A percentile compares a stretch with the other conserved stretches of the same genome.
These are phyloP conservation scores for Inosperma sp. DNA, from an alignment of 768 basidiomycete species.

Conservation along the genomic window DNA sequence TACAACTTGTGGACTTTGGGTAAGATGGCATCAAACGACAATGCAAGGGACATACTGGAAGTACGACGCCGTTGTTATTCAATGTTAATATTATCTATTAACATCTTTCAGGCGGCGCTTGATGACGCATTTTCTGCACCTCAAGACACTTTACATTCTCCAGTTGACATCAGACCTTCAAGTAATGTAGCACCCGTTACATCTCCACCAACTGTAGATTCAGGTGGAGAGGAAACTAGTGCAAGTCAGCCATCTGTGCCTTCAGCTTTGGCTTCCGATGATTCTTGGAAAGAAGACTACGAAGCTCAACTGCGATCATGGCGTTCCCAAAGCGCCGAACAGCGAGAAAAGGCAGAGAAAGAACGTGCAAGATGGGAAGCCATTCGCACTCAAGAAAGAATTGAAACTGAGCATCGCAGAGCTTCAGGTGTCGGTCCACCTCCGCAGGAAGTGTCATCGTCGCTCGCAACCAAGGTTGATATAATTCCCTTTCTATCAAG, in stretches of 20 bases:
- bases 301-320: slow-evolving; percentile 64
- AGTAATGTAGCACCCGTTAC: too few relatives aligned
- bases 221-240: not conserved
- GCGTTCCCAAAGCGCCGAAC: slow-evolving; percentile 68
- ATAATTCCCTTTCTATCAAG: too few relatives aligned
- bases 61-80: slow-evolving; percentile 16
- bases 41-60: slow-evolving; percentile 29
- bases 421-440: slow-evolving; percentile 23
- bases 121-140: slow-evolving; percentile 30
- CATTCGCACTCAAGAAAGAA: slow-evolving; percentile 52
- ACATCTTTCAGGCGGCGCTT: slow-evolving; percentile 27
- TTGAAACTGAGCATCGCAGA: slow-evolving; percentile 38
- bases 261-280: slow-evolving; percentile 29
- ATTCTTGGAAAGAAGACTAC: slow-evolving; percentile 63
- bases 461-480: too few relatives aligned
- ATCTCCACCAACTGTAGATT: slow-evolving; percentile 1
- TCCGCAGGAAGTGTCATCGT: not conserved
- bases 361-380: slow-evolving; percentile 70
- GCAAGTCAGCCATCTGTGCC: slow-evolving; percentile 8
- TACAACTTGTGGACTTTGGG: too few relatives aligned
- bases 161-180: too few relatives aligned
- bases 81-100: not conserved
- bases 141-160: slow-evolving; percentile 4
- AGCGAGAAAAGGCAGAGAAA: slow-evolving; percentile 69
- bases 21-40: too few relatives aligned